Conservation (phyloP, 2,329 filamentous ascomycete species). For the Parasarocladium wereldwijsianum region DNA sequence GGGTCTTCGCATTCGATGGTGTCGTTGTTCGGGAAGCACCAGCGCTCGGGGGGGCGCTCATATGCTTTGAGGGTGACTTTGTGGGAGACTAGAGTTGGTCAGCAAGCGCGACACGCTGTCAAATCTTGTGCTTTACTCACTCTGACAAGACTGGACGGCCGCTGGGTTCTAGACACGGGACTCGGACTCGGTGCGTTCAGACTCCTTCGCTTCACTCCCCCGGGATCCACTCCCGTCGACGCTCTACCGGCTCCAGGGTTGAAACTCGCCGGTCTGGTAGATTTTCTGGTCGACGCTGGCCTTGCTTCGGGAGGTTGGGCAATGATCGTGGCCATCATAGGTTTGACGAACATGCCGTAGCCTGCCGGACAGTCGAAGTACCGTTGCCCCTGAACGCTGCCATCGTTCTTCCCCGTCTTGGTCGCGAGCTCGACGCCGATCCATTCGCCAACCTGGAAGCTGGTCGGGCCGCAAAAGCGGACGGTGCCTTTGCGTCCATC, state of each 20-base stretch:
- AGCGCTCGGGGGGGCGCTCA: conserved; percentile 40
- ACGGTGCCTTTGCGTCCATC: conserved; percentile 66
- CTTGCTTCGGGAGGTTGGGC: conserved; percentile 28
- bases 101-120: not conserved
- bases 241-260: conserved; percentile 22
- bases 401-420: conserved; percentile 81
- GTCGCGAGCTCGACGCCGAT: conserved; percentile 79
- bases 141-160: conserved; percentile 41
- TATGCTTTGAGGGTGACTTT: conserved; percentile 67
- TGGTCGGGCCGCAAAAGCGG: conserved; percentile 66
- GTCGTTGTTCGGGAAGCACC: conserved; percentile 50
- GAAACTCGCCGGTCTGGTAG: conserved; percentile 35
- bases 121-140: conserved; percentile 23
- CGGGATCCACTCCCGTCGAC: conserved; percentile 34
- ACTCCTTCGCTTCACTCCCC: conserved; percentile 48
- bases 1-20: conserved; percentile 38
- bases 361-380: conserved; percentile 79
- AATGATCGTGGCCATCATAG: conserved; percentile 49
- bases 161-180: conserved; percentile 42
- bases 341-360: conserved; percentile 71
- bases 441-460: conserved; percentile 75
- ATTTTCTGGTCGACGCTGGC: conserved; percentile 21
- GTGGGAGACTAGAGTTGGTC: conserved; percentile 59
- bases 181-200: conserved; percentile 60
- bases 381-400: conserved; percentile 69